These are phyloP conservation scores for Fusarium chaquense DNA, from an alignment of 2,329 filamentous ascomycete species.

Conservation along the genomic window DNA sequence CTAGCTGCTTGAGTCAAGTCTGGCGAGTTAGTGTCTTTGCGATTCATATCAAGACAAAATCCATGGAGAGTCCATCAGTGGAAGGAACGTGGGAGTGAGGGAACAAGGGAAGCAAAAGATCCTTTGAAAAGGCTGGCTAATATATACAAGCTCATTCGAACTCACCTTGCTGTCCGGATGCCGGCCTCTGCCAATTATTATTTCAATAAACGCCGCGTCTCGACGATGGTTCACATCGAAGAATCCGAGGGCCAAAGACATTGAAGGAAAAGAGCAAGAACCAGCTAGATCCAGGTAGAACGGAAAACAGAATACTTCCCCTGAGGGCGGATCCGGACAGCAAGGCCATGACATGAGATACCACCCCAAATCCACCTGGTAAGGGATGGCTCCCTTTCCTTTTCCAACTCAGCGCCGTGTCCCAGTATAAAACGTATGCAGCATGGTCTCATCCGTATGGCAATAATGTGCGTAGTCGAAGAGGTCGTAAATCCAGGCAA, in stretches of 20 bases:
- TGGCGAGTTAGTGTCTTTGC: slow-evolving; percentile 46
- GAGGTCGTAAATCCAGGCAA: slow-evolving; percentile 43
- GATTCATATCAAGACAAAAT: slow-evolving; percentile 39
- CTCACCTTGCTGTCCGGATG: slow-evolving; percentile 67
- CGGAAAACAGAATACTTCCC: slow-evolving; percentile 49
- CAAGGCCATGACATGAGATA: slow-evolving; percentile 47
- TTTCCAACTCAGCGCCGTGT: slow-evolving; percentile 51
- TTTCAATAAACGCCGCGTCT: slow-evolving; percentile 43
- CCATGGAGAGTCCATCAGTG: slow-evolving; percentile 42
- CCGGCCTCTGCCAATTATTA: slow-evolving; percentile 52
- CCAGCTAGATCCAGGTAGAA: slow-evolving; percentile 49
- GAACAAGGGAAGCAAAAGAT: slow-evolving; percentile 40
- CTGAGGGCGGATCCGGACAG: slow-evolving; percentile 52
- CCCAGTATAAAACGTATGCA: slow-evolving; percentile 51
- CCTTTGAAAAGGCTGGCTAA: slow-evolving; percentile 59
- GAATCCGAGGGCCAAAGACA: slow-evolving; percentile 44
- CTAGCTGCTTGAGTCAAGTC: slow-evolving; percentile 47
- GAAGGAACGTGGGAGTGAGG: slow-evolving; percentile 17
- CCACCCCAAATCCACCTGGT: slow-evolving; percentile 45
- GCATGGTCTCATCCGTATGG: slow-evolving; percentile 52
- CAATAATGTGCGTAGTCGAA: slow-evolving; percentile 45
- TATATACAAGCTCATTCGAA: slow-evolving; percentile 64
- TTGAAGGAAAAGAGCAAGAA: slow-evolving; percentile 44
- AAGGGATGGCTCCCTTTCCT: slow-evolving; percentile 42
- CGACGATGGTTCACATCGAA: slow-evolving; percentile 44